phyloP scores from a whole-genome alignment of 2,329 filamentous ascomycete species.

The Chaetomiaceae sp. region DNA sequence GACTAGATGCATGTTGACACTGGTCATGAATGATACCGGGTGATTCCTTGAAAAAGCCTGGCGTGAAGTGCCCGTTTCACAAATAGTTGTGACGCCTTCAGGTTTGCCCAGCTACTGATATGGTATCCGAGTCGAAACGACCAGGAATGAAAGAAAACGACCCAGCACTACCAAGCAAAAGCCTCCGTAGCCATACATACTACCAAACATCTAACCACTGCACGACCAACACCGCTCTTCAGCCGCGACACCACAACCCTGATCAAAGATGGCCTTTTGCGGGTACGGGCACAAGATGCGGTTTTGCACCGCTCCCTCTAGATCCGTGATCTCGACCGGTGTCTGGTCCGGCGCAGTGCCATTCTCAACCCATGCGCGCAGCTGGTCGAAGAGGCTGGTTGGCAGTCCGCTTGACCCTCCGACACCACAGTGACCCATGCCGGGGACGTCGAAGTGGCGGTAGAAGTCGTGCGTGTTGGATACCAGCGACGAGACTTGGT shows the following conservation, averaged over 20 bases:
- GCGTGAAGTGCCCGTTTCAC: no score
- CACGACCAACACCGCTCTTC: no score
- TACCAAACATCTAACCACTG: no score
- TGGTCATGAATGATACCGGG: no score
- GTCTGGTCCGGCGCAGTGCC: constrained; percentile 25
- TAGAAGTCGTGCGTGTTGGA: constrained; percentile 28
- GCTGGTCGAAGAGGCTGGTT: constrained; percentile 20
- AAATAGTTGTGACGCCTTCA: no score
- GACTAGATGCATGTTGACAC: no score
- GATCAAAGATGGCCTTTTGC: constrained; percentile 1
- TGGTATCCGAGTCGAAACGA: no score
- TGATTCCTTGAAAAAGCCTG: no score
- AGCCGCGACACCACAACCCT: not conserved
- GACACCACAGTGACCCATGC: constrained; percentile 32
- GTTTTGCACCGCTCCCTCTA: not conserved
- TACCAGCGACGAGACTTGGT: constrained; percentile 20
- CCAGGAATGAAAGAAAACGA: no score
- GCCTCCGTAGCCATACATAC: no score
- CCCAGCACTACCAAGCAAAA: no score
- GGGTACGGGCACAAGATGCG: constrained; percentile 18
- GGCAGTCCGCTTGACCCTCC: constrained; percentile 28
- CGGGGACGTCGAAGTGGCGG: constrained; percentile 31
- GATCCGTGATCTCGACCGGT: constrained; percentile 6
- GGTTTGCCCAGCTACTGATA: no score
- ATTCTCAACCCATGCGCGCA: constrained; percentile 30